Evolutionary conservation across 1,139 yeast genomes (phyloP), one percentile per base, ranked within the genome.

Genomic region (Diutina pseudorugosa): DNA sequence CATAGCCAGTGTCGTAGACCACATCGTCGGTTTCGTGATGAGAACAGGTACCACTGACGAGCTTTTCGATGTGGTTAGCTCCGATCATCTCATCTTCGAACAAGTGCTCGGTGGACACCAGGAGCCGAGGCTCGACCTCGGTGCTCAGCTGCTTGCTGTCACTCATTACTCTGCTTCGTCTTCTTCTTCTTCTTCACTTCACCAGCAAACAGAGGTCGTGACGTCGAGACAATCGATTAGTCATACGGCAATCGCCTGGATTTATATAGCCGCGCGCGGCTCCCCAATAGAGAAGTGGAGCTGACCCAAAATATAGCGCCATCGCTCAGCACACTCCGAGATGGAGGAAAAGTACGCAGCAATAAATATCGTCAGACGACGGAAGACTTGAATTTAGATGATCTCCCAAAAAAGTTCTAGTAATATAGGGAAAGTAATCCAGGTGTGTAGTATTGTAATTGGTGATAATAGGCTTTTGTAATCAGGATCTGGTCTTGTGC

Each of bases 1-100:
- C 80, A 58, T 75, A 73, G 0, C 82, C 82, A 7, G 71, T 71
- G 55, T 76, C 81, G 30, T 45, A 45, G 23, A 18, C 49, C 7
- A 9, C 14, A 11, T 45, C 49, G 2, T 45, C 40, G 19, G n/a
- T n/a, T 20, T 43, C 18, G 12, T 21, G 30, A 9, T 23, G 19
- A 25, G 23, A 19, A 20, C 16, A 19, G n/a, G 25, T 42, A 5
- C 14, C 25, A 19, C 25, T 23, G 16, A 23, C 33, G 7, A 45
- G 21, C 21, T 45, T 45, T 18, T 45, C 49, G 21, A 45, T n/a
- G 30, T 45, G 49, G 21, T 45, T 45, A 3, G 5, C 47, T n/a
- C 23, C 47, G 16, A 43, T 21, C n/a, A 43, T 27, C 21, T 43
- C 47, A 5, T 25, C 18, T 12, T 43, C 47, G 23, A 43, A 43